Evolutionary conservation across 73 alveolate genomes (phyloP), one percentile per base, ranked within the genome.

Genomic region (Halteria grandinella): DNA sequence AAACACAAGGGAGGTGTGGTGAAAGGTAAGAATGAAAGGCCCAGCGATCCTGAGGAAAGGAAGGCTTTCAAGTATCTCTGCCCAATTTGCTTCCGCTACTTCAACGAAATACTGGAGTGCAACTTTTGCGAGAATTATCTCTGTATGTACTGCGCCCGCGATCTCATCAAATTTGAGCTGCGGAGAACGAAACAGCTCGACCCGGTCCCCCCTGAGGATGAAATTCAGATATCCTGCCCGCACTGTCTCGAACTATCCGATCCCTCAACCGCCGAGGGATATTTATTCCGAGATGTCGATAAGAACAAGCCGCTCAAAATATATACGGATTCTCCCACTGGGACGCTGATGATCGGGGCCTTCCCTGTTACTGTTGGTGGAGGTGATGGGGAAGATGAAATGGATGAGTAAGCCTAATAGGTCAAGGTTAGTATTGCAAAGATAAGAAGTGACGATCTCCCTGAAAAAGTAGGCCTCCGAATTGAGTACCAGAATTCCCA

Each of bases 61-160:
- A 36, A 55, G 75, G 70, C 11, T 6, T 57, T 40, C 33, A 75
- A 75, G 51, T 75, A 57, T 36, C 20, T 40, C 15, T 75, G 87
- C 34, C 87, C 87, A n/a, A 57, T 75, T 1, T 75, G 87, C 50
- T 57, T 52, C 27, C 21, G 73, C 7, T 75, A 75, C 57, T 57
- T 32, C 51, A 75, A 75, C 39, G 52, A 40, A 15, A 75, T 75
- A 23, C 70, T 75, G 7, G 14, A 55, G 1, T 75, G 78, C 27
- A 33, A 33, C 25, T 17, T 23, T 8, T 75, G 87, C 70, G 28
- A 55, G 21, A 57, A 75, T 18, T 75, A 75, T 34, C 29, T 75
- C 31, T 75, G 87, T 49, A 31, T 55, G 53, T 55, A 44, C 32
- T 75, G 87, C 43, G n/a, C n/a, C n/a, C n/a, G n/a, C n/a, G 85